Conservation (phyloP, 2,329 filamentous ascomycete genomes). For the Ascochyta clinopodiicola region DNA sequence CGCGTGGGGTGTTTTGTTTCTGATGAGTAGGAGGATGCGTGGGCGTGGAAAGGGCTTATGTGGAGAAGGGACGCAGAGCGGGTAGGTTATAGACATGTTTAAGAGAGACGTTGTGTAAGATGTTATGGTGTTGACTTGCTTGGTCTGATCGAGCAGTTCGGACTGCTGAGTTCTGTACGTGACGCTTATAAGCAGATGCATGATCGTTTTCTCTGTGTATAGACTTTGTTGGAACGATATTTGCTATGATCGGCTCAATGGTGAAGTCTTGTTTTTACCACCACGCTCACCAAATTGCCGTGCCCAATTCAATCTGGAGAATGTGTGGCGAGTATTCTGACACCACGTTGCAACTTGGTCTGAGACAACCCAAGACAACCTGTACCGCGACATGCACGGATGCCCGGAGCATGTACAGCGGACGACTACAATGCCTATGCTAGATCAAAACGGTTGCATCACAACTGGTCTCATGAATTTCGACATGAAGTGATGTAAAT, state of each 20-base stretch:
- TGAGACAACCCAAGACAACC: neutral
- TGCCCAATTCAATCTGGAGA: neutral
- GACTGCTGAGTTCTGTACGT: neutral
- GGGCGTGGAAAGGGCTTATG: neutral
- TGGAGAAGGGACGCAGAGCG: neutral
- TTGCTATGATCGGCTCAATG: neutral
- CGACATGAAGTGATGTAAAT: neutral
- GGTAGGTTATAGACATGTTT: neutral
- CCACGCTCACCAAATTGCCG: neutral
- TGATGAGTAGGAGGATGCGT: no score
- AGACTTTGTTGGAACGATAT: neutral
- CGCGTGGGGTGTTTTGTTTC: no score
- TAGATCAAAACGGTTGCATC: neutral
- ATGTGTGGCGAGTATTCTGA: neutral
- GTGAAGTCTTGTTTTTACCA: neutral
- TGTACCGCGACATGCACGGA: neutral
- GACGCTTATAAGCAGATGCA: neutral
- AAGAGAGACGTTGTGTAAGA: neutral
- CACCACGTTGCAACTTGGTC: neutral
- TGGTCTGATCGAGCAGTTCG: neutral
- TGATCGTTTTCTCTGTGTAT: neutral
- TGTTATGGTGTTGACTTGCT: neutral
- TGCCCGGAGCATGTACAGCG: neutral
- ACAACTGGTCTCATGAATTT: no score
- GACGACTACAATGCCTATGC: neutral